A percentile compares a stretch with the other conserved stretches of the same genome.
Conservation (phyloP, 1,139 yeast species). For the Magnusiomyces clavatus region DNA sequence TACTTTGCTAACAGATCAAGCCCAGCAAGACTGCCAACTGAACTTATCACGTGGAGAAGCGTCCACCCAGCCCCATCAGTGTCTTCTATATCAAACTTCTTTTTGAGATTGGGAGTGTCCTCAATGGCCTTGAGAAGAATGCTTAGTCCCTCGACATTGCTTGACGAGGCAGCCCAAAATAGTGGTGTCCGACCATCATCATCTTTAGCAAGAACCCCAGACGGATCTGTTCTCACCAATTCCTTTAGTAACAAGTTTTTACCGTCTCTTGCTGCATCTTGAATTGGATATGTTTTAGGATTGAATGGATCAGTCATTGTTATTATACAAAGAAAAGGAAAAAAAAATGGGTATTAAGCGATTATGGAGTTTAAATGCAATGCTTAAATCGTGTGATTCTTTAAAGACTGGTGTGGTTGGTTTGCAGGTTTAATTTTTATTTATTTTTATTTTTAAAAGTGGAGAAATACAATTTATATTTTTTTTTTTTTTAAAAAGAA, state of each 20-base stretch:
- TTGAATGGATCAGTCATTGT: constrained; percentile 11
- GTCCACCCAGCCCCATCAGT: constrained; percentile 82
- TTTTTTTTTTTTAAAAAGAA: too few species aligned
- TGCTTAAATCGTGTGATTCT: neutral
- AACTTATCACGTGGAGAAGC: constrained; percentile 72
- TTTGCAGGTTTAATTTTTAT: too few species aligned
- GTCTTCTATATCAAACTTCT: constrained; percentile 55
- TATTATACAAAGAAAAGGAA: neutral
- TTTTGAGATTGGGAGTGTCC: constrained; percentile 22
- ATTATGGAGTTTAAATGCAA: neutral
- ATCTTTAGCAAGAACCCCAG: constrained; percentile 43
- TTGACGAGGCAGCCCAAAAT: constrained; percentile 82
- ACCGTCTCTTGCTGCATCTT: constrained; percentile 54
- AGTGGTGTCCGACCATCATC: constrained; percentile 74
- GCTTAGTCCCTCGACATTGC: constrained; percentile 47
- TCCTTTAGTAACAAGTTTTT: constrained; percentile 43
- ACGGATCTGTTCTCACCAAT: constrained; percentile 43
- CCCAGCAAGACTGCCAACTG: constrained; percentile 57
- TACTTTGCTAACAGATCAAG: constrained; percentile 34
- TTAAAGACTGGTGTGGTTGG: neutral
- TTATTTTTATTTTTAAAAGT: too few species aligned
- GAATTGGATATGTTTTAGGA: constrained; percentile 31
- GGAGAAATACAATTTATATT: neutral
- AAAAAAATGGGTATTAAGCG: too few species aligned
- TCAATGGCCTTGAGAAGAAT: constrained; percentile 38